phyloP scores from a whole-genome alignment of 2,329 filamentous ascomycete species.

The Trematosphaeria pertusa region DNA sequence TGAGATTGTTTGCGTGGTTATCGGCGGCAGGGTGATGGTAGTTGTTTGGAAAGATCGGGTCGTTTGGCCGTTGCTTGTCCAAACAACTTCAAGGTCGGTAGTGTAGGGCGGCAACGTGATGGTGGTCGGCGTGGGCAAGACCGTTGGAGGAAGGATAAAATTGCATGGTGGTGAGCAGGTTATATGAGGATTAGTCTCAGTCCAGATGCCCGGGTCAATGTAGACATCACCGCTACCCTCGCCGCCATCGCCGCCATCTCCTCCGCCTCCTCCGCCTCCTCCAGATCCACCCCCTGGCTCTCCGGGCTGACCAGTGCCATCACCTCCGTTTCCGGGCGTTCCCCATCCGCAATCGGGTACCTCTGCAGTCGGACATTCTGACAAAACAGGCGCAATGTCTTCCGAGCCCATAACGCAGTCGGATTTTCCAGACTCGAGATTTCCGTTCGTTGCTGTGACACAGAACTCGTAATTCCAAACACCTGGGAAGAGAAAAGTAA shows the following conservation, averaged over 20 bases:
- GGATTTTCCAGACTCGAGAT: constrained; percentile 8
- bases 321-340: constrained; percentile 5
- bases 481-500: constrained; percentile 11
- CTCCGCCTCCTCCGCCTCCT: constrained; percentile 1
- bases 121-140: constrained; percentile 5
- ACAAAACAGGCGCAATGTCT: constrained; percentile 4
- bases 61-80: constrained; percentile 3
- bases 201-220: constrained; percentile 10
- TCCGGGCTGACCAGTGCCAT: constrained; percentile 6
- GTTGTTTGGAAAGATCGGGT: constrained; percentile 9
- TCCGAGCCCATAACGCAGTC: constrained; percentile 6
- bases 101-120: constrained; percentile 12
- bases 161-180: constrained; percentile 9
- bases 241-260: constrained; percentile 1
- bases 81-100: constrained; percentile 9
- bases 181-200: constrained; percentile 2
- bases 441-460: constrained; percentile 13
- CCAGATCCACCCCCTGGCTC: constrained; percentile 1
- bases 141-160: constrained; percentile 11
- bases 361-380: constrained; percentile 2
- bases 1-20: constrained; percentile 8
- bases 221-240: constrained; percentile 8
- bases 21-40: constrained; percentile 9
- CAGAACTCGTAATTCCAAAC: constrained; percentile 17
- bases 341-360: constrained; percentile 3